Conservation (phyloP, 345 rosid genomes). For the Lepidium sativum region DNA sequence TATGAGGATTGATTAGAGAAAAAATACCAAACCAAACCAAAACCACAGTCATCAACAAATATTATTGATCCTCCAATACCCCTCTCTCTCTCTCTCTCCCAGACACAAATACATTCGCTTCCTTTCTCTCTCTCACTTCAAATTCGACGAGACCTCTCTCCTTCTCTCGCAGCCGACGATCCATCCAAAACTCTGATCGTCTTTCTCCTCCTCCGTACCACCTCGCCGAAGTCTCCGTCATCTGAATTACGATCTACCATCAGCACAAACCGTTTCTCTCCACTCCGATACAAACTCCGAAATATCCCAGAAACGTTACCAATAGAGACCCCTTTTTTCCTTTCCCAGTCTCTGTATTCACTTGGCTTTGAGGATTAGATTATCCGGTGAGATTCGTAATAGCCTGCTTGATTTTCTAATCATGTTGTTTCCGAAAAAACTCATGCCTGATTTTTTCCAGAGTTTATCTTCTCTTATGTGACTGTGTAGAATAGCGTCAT, state of each 20-base stretch:
- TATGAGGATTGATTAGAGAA: not conserved
- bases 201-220: too few relatives aligned
- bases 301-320: not conserved
- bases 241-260: constrained; percentile 15
- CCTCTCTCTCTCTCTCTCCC: not conserved
- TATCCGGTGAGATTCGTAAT: constrained; percentile 44
- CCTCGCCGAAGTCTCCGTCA: not conserved
- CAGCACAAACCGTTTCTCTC: not conserved
- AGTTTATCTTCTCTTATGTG: not conserved
- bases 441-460: constrained; percentile 20
- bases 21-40: not conserved
- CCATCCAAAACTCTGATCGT: too few relatives aligned
- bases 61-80: not conserved
- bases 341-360: constrained; percentile 12
- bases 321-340: not conserved
- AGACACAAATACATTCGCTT: too few relatives aligned
- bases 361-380: constrained; percentile 27
- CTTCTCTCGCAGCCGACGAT: constrained; percentile 36
- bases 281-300: too few relatives aligned
- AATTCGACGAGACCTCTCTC: not conserved
- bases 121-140: not conserved
- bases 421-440: constrained; percentile 13
- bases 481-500: constrained; percentile 18
- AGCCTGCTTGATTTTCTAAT: constrained; percentile 40
- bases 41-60: too few relatives aligned